Evolutionary conservation across 179 eudicot species (phyloP), one percentile per base, ranked within the genome.

Genomic region (Vitellaria paradoxa): DNA sequence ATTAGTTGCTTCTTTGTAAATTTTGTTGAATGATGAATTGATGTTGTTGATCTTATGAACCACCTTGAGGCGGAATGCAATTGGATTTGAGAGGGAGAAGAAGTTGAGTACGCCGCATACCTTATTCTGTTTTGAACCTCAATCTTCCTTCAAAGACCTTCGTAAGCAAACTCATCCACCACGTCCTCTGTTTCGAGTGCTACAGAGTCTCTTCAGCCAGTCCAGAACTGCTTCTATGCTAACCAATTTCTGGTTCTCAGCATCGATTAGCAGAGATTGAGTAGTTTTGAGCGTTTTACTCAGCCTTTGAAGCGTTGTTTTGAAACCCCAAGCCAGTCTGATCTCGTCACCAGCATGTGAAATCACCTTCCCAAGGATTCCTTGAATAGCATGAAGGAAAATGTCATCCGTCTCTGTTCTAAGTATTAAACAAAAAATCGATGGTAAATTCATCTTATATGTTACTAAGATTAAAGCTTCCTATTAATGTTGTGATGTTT

Each of bases 141-240:
- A 0, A 40, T 1, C 69, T 65, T 65, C 40, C 46, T 3, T 24
- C 15, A 46, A 6, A 24, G 47, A 20, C 1, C 42, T 65, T 65
- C 69, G 6, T 5, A 24, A 3, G 42, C 47, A 20, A 65, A 7
- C 69, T 65, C 45, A 65, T 65, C 69, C 46, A 65, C 6, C 47
- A 24, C 47, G 26, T 65, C 69, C 4, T 65, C 69, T 7, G 45
- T 46, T 11, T 40, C 46, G 10, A 2, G 7, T 14, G 69, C n/a
- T n/a, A n/a, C n/a, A n/a, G n/a, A n/a, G n/a, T n/a, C n/a, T n/a
- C 69, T 65, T 65, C 17, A 65, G 69, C 69, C 69, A 65, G 26
- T 7, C 6, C 5, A 24, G 40, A 45, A 65, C 46, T 0, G 69
- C n/a, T 20, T 65, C 47, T 5, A 14, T 1, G 9, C 18, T 12